phyloP scores from a whole-genome alignment of 116 monocot species.

The Thalassia testudinum region DNA sequence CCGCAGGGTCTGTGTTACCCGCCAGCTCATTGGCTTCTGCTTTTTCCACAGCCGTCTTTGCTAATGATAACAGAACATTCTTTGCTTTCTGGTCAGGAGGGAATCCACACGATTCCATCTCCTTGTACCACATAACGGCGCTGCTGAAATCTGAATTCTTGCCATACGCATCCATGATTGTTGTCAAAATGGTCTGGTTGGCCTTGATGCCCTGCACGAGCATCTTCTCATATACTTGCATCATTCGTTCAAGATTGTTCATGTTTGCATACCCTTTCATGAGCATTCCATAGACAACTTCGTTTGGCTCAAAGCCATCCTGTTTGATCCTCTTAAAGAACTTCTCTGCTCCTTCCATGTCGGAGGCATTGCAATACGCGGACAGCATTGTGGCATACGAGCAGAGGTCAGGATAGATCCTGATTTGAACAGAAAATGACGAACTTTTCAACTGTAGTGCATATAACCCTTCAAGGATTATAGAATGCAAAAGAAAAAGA shows the following conservation, averaged over 20 bases:
- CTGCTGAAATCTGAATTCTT: slow-evolving; percentile 75
- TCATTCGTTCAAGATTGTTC: slow-evolving; percentile 64
- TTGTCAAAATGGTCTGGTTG: slow-evolving; percentile 85
- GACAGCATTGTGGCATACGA: slow-evolving; percentile 88
- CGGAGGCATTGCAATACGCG: slow-evolving; percentile 77
- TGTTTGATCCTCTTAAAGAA: slow-evolving; percentile 78
- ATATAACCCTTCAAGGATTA: too few relatives aligned
- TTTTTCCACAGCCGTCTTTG: slow-evolving; percentile 50
- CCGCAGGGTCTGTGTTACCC: slow-evolving; percentile 22
- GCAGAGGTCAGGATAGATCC: slow-evolving; percentile 67
- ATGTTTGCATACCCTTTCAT: slow-evolving; percentile 93
- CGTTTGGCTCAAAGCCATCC: slow-evolving; percentile 76
- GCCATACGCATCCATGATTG: slow-evolving; percentile 86
- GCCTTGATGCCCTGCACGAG: slow-evolving; percentile 48
- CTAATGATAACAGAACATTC: slow-evolving; percentile 75
- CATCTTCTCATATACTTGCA: slow-evolving; percentile 78
- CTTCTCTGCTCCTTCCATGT: slow-evolving; percentile 87
- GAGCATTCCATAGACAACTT: slow-evolving; percentile 69
- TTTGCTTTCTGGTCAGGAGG: slow-evolving; percentile 82
- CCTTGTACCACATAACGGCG: slow-evolving; percentile 76
- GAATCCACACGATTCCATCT: slow-evolving; percentile 54
- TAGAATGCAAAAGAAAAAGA: too few relatives aligned
- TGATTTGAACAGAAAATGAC: slow-evolving; percentile 9
- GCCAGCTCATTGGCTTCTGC: slow-evolving; percentile 59
- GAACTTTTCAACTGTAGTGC: too few relatives aligned